Percentiles rank a stretch among this genome's conserved stretches.
Evolutionary conservation across 2,329 filamentous ascomycete species (phyloP).

Genomic region (Cordyceps farinosa): DNA sequence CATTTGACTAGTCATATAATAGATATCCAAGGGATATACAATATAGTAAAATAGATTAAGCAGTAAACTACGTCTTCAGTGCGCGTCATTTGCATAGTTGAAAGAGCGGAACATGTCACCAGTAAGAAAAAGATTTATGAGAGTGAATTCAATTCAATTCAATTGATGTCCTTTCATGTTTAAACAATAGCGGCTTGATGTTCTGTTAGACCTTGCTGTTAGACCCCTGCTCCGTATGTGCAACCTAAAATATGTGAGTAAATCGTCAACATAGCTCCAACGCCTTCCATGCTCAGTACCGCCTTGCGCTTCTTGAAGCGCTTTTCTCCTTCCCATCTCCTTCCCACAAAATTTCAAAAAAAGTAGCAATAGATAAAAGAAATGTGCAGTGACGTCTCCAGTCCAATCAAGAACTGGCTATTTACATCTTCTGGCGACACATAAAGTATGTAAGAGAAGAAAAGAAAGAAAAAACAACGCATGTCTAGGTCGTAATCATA

Average conservation of each 20-base stretch:
- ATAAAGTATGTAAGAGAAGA: conserved; percentile 15
- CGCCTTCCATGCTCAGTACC: conserved; percentile 1
- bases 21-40: not conserved
- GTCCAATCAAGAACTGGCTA: not conserved
- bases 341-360: not conserved
- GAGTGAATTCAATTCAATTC: not conserved
- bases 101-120: not conserved
- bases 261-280: conserved; percentile 15
- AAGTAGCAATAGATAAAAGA: conserved; percentile 1
- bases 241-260: conserved; percentile 6
- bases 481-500: conserved; percentile 26
- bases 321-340: not conserved
- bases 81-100: not conserved
- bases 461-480: conserved; percentile 7
- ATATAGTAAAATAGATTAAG: conserved; percentile 1
- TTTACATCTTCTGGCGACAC: not conserved
- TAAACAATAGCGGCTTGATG: conserved; percentile 5
- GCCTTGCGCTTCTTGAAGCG: not conserved
- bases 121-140: not conserved
- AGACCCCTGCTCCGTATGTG: not conserved
- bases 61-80: not conserved
- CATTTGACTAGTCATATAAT: conserved; percentile 65
- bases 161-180: conserved; percentile 13
- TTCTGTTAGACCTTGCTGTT: conserved; percentile 14
- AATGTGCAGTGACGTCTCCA: not conserved